These are phyloP conservation scores for Globisporangium emineosum DNA, from an alignment of 352 stramenopile species.

Conservation along the genomic window DNA sequence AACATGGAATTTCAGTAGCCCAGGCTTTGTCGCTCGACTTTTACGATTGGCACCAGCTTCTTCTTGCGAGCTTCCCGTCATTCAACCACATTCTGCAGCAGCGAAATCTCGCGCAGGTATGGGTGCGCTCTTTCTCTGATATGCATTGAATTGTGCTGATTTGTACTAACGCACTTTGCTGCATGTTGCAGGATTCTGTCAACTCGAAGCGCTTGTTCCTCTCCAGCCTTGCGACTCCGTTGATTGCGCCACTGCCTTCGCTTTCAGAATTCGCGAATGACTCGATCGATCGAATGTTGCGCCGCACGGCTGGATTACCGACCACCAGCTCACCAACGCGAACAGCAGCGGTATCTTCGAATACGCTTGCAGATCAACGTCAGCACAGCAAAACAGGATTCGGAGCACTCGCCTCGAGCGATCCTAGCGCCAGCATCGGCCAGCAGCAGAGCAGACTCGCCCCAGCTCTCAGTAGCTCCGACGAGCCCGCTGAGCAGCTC, in stretches of 20 bases:
- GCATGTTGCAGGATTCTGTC: not conserved
- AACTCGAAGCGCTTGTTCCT: slow-evolving; percentile 34
- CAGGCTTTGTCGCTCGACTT: slow-evolving; percentile 19
- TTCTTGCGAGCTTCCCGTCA: slow-evolving; percentile 32
- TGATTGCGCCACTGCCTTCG: not conserved
- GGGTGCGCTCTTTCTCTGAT: not conserved
- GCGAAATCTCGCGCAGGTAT: slow-evolving; percentile 20
- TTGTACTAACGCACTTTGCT: too few species aligned
- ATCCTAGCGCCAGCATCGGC: slow-evolving; percentile 1
- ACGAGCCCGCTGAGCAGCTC: not conserved
- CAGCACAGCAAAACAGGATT: not conserved
- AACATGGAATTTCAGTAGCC: not conserved
- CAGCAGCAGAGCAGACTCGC: not conserved
- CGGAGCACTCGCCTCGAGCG: slow-evolving; percentile 1
- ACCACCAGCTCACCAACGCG: not conserved
- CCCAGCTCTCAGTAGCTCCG: not conserved
- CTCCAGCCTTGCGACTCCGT: slow-evolving; percentile 11
- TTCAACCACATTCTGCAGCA: slow-evolving; percentile 23
- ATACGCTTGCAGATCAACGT: not conserved
- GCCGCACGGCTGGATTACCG: slow-evolving; percentile 7
- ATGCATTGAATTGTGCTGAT: not conserved
- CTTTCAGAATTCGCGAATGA: not conserved
- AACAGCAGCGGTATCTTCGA: not conserved
- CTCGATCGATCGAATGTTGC: slow-evolving; percentile 14
- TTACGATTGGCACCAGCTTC: slow-evolving; percentile 42